These are phyloP conservation scores for Yamadazyma atmosphaerica DNA, from an alignment of 1,139 yeast species.

Conservation along the genomic window DNA sequence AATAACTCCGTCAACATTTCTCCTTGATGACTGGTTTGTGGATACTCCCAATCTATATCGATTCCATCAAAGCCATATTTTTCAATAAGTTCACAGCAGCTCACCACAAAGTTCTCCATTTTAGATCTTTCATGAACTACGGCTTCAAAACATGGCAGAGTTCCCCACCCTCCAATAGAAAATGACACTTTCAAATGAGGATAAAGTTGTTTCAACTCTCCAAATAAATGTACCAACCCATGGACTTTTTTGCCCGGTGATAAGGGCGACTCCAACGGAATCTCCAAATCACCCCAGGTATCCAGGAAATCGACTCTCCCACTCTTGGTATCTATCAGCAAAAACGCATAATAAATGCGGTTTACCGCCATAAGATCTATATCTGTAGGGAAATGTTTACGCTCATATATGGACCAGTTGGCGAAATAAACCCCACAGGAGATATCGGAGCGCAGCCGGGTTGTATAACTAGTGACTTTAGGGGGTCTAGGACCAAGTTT, in stretches of 20 bases:
- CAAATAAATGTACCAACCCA: conserved; percentile 62
- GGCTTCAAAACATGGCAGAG: conserved; percentile 50
- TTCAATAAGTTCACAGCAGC: conserved; percentile 48
- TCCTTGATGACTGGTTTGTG: conserved; percentile 51
- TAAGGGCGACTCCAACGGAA: conserved; percentile 33
- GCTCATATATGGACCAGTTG: conserved; percentile 73
- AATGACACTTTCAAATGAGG: conserved; percentile 59
- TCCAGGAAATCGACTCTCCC: conserved; percentile 62
- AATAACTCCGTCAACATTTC: conserved; percentile 46
- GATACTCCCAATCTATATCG: conserved; percentile 96
- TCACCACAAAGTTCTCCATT: conserved; percentile 48
- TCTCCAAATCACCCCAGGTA: conserved; percentile 64
- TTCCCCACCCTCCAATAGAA: conserved; percentile 91
- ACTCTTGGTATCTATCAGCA: conserved; percentile 51
- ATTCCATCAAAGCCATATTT: conserved; percentile 81
- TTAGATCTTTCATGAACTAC: conserved; percentile 40
- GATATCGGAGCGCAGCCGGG: not conserved
- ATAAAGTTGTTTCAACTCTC: conserved; percentile 46
- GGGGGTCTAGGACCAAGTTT: not conserved
- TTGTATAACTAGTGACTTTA: not conserved
- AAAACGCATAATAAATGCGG: conserved; percentile 77
- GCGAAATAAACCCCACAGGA: conserved; percentile 39
- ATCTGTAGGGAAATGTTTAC: conserved; percentile 64
- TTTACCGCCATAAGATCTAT: conserved; percentile 60
- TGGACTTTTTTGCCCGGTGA: conserved; percentile 18